phyloP scores from a whole-genome alignment of 371 early-diverging fungal genomes.

The Catenaria anguillulae region DNA sequence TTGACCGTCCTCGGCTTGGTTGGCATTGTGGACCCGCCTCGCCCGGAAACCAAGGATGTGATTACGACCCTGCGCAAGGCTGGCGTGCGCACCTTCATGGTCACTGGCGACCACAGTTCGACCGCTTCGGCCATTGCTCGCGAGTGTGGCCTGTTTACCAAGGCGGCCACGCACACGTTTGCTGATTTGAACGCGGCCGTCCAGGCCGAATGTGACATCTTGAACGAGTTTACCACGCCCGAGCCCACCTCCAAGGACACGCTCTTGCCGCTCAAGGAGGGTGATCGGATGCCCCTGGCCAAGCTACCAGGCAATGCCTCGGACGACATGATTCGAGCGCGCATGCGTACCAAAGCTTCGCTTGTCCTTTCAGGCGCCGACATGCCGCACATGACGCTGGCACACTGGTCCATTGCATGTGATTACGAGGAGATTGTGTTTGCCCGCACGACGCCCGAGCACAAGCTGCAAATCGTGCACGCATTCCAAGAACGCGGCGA shows the following conservation, averaged over 20 bases:
- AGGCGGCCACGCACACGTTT: conserved; percentile 16
- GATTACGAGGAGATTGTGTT: conserved; percentile 65
- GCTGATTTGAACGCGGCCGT: too few species aligned
- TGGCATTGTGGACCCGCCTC: conserved; percentile 57
- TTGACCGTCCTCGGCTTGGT: conserved; percentile 44
- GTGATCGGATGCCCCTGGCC: too few species aligned
- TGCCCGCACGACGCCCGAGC: conserved; percentile 81
- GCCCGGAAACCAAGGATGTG: conserved; percentile 41
- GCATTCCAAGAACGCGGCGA: too few species aligned
- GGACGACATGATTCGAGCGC: neutral
- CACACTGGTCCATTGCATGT: neutral
- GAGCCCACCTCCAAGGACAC: too few species aligned
- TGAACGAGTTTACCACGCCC: too few species aligned
- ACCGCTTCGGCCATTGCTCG: conserved; percentile 57
- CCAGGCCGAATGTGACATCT: neutral
- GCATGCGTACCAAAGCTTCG: neutral
- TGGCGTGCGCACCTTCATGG: conserved; percentile 59
- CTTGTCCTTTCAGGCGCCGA: neutral
- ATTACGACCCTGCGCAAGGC: conserved; percentile 40
- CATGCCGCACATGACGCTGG: neutral
- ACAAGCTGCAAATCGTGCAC: conserved; percentile 77
- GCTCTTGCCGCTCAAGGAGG: neutral
- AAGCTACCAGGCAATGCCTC: neutral
- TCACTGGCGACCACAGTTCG: conserved; percentile 54
- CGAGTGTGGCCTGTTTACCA: conserved; percentile 45